Conservation (phyloP, 495 filamentous ascomycete genomes). For the Hyaloscypha hepaticicola region DNA sequence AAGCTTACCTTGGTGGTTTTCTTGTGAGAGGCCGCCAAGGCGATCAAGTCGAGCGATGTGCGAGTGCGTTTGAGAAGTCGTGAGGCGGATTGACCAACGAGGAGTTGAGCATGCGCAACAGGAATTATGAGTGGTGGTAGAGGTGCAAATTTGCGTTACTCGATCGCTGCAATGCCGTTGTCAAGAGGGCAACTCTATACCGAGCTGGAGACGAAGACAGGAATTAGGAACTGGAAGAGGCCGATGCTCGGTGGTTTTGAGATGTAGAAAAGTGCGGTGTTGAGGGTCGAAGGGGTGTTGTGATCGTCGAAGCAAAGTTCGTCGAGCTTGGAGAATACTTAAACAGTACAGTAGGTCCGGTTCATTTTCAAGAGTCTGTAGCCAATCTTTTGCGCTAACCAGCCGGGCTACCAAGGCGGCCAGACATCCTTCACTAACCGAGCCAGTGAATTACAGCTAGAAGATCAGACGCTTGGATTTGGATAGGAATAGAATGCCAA, state of each 20-base stretch:
- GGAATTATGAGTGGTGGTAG: neutral
- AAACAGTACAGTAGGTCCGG: too few species aligned
- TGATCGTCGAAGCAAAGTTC: neutral
- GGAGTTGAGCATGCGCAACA: neutral
- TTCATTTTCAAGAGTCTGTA: too few species aligned
- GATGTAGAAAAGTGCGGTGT: neutral
- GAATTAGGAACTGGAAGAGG: neutral
- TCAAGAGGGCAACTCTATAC: neutral
- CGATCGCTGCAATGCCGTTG: neutral
- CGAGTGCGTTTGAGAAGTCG: neutral
- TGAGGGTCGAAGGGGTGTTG: neutral
- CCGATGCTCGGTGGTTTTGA: neutral
- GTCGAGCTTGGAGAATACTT: neutral
- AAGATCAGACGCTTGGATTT: too few species aligned
- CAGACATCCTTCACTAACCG: too few species aligned
- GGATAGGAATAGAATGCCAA: too few species aligned
- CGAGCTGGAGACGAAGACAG: neutral
- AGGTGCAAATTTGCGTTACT: neutral
- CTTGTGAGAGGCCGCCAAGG: constrained; percentile 11
- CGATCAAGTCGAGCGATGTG: constrained; percentile 6
- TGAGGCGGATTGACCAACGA: neutral
- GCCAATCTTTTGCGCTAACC: too few species aligned
- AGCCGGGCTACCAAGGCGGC: too few species aligned
- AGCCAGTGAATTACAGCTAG: too few species aligned
- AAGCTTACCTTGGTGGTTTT: too few species aligned